Base-by-base conservation (phyloP, 1,139 yeast species). In the Debaryomycetaceae sp. region DNA sequence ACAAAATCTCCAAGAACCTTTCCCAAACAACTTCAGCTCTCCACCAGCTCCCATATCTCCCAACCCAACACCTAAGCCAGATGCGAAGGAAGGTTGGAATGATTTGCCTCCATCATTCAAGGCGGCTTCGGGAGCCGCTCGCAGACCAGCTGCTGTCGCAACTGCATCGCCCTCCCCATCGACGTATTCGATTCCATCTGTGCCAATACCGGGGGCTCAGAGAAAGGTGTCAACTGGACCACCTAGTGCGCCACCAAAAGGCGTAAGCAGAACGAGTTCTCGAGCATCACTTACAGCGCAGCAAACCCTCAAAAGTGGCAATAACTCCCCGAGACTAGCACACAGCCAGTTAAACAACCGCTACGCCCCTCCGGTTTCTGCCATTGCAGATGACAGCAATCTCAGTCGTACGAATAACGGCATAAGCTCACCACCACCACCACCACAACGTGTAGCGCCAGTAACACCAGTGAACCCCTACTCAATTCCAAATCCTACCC, bases 1-100 rank as follows among this genome's bases (percentile, higher is more conserved):
- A 27, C 58, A 58, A 48, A 55, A 50, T 2, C 11, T 27, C 11
- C 31, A 27, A 27, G 31, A 27, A 27, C 31, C 31, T 7, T 27
- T 27, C 31, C 31, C 11, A 8, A 27, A 27, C 11, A 27, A 27
- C 11, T 27, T 27, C 11, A 61, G 65, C 22, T 66, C 64, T 42
- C 65, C 66, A 24, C 69, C 72, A 13, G 66, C 72, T 23, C 59
- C 67, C 6, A 57, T 60, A 4, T 75, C 78, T 36, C 62, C 76
- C 34, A 63, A 61, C 43, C 57, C 70, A 8, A 67, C 72, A 40
- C 78, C 74, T 55, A 79, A 76, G 44, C 62, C 60, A 57, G 85
- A 27, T 27, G 31, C 85, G 39, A 83, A 83, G 39, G 93, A 87
- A 41, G 97, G 97, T 4, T 91, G 97, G 97, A 91, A 91, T 59